Conservation (phyloP, 2,329 filamentous ascomycete species). For the Daldinia sp. region DNA sequence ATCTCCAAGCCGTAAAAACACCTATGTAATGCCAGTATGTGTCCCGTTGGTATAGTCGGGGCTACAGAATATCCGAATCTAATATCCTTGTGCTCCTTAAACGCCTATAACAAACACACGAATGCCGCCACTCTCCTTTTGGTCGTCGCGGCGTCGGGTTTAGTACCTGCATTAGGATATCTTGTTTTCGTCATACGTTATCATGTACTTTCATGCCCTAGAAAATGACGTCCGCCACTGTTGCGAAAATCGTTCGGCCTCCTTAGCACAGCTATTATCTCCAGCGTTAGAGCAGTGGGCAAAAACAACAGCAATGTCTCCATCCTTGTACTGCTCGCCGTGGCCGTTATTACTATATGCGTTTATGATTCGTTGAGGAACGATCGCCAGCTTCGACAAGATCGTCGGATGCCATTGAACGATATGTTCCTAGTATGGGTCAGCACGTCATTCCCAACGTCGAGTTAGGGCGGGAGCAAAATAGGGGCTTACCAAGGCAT, state of each 20-base stretch:
- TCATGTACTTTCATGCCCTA: slow-evolving; percentile 33
- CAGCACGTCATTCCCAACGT: slow-evolving; percentile 34
- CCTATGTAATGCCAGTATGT: slow-evolving; percentile 37
- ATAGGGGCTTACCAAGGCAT: slow-evolving; percentile 76
- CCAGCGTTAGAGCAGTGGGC: slow-evolving; percentile 69
- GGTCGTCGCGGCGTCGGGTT: slow-evolving; percentile 23
- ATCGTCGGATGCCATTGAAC: slow-evolving; percentile 98
- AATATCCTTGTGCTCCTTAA: slow-evolving; percentile 33
- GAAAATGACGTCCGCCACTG: slow-evolving; percentile 56
- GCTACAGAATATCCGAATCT: slow-evolving; percentile 32
- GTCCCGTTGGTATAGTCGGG: slow-evolving; percentile 22
- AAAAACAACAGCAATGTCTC: slow-evolving; percentile 85
- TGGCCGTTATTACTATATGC: slow-evolving; percentile 69
- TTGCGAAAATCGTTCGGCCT: slow-evolving; percentile 65
- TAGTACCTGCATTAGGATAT: slow-evolving; percentile 18
- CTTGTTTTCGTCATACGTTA: slow-evolving; percentile 27
- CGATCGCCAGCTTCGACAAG: slow-evolving; percentile 83
- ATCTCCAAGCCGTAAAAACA: slow-evolving; percentile 37
- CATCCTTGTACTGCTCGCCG: slow-evolving; percentile 77
- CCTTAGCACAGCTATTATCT: slow-evolving; percentile 72
- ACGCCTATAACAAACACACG: slow-evolving; percentile 30
- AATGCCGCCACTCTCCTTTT: slow-evolving; percentile 8
- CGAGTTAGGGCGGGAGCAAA: neutral
- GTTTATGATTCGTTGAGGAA: slow-evolving; percentile 88
- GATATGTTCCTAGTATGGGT: slow-evolving; percentile 74